Evolutionary conservation across 176 grass and related monocot species (phyloP), one percentile per base, ranked within the genome.

Genomic region (Neostapfia colusana): DNA sequence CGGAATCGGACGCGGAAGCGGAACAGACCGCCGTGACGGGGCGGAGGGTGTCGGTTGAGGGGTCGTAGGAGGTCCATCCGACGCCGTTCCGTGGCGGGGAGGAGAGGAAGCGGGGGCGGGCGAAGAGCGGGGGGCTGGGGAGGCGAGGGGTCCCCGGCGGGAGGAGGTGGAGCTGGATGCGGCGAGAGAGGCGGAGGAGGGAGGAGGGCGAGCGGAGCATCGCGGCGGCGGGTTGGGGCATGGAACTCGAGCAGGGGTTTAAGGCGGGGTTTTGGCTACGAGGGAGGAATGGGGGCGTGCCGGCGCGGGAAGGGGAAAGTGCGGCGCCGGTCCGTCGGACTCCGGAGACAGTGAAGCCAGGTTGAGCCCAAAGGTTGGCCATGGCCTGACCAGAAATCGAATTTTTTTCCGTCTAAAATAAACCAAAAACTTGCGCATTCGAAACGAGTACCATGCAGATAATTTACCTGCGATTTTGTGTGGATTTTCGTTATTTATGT

Each of bases 101-200:
- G 15, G 81, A 75, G 43, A 79, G 49, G 70, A 83, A 54, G 49
- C 71, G 75, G 66, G 28, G 23, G 38, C 35, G 63, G 26, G 56
- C 0, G 8, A 46, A 58, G 44, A 74, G 67, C 35, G 41, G 20
- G 65, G 46, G 36, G 35, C 10, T 0, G 10, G 83, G 60, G 53
- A 73, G 82, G 61, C 63, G 49, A 43, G 72, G 65, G n/a, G 26
- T 40, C 23, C 31, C 25, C 11, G 43, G 24, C 27, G 49, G 65
- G 13, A 31, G 74, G 55, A 59, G 82, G 60, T 25, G 89, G 28
- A 67, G 24, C 27, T 26, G 54, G 67, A n/a, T 53, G 65, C 82
- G 90, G 82, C 61, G 64, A 13, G 58, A 78, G 40, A 78, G 80
- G 65, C 10, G 79, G 60, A 83, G 42, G 72, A 89, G 43, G 24